Percentiles rank a stretch among this genome's conserved stretches.
Conservation (phyloP, 768 basidiomycete species). For the Leccinum subgranulosum region DNA sequence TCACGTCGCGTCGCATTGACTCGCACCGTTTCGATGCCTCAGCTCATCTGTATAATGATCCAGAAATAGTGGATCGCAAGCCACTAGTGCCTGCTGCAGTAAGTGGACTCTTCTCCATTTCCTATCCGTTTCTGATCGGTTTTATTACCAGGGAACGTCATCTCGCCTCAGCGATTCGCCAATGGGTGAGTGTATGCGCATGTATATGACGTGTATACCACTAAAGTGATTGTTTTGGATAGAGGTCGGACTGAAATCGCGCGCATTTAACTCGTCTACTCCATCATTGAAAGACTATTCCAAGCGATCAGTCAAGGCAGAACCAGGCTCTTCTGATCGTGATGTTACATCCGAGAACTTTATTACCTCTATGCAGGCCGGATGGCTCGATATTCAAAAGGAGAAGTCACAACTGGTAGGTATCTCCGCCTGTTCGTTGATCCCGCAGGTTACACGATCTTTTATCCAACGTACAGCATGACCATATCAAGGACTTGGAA, state of each 20-base stretch:
- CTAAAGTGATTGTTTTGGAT: background rate
- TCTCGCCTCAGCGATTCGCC: constrained; percentile 8
- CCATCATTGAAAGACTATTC: constrained; percentile 7
- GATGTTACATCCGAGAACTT: background rate
- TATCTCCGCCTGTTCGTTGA: background rate
- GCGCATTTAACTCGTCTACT: background rate
- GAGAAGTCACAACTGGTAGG: constrained; percentile 15
- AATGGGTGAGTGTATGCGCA: constrained; percentile 26
- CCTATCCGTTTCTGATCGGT: background rate
- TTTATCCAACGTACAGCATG: constrained; percentile 13
- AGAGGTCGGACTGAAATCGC: constrained; percentile 8
- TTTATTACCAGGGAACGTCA: constrained; percentile 6
- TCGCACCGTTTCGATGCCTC: constrained; percentile 7
- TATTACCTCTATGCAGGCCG: constrained; percentile 2
- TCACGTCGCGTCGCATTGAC: constrained; percentile 13
- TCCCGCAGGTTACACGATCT: background rate
- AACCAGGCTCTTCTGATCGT: background rate
- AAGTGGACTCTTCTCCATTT: background rate
- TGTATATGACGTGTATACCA: background rate
- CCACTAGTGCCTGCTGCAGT: constrained; percentile 4
- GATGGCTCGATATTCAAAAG: constrained; percentile 2
- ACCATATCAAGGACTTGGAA: constrained; percentile 17
- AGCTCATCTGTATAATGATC: constrained; percentile 1
- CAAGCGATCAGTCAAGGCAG: constrained; percentile 2
- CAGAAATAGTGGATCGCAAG: constrained; percentile 7